Conservation (phyloP, 345 rosid genomes). For the Brassica incana region DNA sequence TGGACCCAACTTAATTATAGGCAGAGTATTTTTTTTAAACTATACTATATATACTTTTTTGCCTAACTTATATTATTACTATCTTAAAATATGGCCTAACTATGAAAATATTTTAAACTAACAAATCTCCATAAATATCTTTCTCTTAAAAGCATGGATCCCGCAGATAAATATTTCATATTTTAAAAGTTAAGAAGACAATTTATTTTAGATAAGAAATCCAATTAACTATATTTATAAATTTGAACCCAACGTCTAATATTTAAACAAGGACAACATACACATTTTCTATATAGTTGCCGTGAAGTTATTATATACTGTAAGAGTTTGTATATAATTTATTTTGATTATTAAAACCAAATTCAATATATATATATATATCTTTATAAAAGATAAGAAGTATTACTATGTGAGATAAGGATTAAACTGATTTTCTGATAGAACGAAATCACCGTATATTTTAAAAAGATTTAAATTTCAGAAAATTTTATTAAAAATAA, state of each 20-base stretch:
- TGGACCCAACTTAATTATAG: too few species aligned
- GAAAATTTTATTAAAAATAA: too few species aligned
- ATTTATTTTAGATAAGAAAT: not conserved
- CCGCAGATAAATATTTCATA: not conserved
- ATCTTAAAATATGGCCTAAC: too few species aligned
- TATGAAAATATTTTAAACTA: too few species aligned
- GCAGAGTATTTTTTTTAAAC: too few species aligned
- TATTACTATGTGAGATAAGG: not conserved
- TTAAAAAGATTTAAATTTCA: too few species aligned
- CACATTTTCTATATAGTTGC: not conserved
- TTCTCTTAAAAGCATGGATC: not conserved
- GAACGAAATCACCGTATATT: not conserved
- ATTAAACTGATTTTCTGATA: not conserved
- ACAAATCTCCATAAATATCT: not conserved
- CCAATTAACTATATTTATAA: not conserved
- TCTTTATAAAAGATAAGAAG: not conserved
- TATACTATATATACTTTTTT: too few species aligned
- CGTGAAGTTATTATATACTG: not conserved
- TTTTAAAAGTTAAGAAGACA: too few species aligned
- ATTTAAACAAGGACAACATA: not conserved
- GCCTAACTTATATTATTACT: too few species aligned
- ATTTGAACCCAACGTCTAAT: not conserved
- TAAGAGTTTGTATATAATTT: not conserved
- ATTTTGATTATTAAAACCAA: too few species aligned
- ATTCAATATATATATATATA: not conserved